Evolutionary conservation across 2,329 filamentous ascomycete genomes (phyloP).

Genomic region (Hypoxylon rubiginosum): DNA sequence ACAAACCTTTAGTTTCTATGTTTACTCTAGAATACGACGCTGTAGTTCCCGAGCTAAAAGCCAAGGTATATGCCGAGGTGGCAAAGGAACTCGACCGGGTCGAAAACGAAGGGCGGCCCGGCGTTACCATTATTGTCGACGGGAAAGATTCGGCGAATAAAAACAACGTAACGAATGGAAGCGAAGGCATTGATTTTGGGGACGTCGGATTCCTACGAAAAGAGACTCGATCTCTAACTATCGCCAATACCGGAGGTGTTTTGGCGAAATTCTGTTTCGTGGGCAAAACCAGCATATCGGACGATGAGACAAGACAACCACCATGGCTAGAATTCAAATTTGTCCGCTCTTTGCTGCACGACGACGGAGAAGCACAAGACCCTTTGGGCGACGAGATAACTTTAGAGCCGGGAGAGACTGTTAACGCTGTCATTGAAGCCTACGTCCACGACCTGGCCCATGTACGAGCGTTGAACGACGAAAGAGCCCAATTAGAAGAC

Average conservation of each 20-base stretch:
- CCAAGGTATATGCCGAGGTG: slow-evolving; percentile 86
- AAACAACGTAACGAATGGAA: slow-evolving; percentile 56
- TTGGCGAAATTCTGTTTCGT: slow-evolving; percentile 84
- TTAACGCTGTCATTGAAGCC: slow-evolving; percentile 76
- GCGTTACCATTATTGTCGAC: slow-evolving; percentile 86
- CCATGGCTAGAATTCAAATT: slow-evolving; percentile 51
- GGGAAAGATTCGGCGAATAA: slow-evolving; percentile 56
- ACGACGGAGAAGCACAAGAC: slow-evolving; percentile 45
- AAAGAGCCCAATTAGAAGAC: slow-evolving; percentile 78
- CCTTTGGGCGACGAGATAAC: slow-evolving; percentile 67
- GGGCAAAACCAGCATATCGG: slow-evolving; percentile 71
- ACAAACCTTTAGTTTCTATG: slow-evolving; percentile 88
- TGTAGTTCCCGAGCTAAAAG: slow-evolving; percentile 86
- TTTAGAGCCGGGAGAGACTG: slow-evolving; percentile 87
- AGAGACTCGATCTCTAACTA: slow-evolving; percentile 77
- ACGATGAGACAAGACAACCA: slow-evolving; percentile 50
- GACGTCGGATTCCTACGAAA: slow-evolving; percentile 76
- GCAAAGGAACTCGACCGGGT: slow-evolving; percentile 88
- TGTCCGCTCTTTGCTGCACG: slow-evolving; percentile 19
- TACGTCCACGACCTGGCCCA: slow-evolving; percentile 74
- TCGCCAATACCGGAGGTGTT: slow-evolving; percentile 92
- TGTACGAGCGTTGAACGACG: slow-evolving; percentile 79
- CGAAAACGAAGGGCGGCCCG: slow-evolving; percentile 90
- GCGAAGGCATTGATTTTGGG: slow-evolving; percentile 82
- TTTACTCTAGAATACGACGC: slow-evolving; percentile 90